These are phyloP conservation scores for Clarireedia homoeocarpa DNA, from an alignment of 2,329 filamentous ascomycete species.

Conservation along the genomic window DNA sequence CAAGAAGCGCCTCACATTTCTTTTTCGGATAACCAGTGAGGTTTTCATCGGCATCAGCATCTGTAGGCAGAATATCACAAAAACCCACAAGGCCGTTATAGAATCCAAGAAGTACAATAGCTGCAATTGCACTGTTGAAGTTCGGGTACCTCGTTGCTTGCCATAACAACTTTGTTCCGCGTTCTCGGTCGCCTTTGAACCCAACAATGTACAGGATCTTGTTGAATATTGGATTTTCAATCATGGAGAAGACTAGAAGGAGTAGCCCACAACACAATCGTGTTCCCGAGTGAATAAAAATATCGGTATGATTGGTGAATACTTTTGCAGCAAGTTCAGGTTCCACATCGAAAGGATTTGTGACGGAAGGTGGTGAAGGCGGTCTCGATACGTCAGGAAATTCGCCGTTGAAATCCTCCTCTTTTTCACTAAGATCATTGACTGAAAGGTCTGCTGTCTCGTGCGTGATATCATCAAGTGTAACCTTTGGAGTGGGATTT, in stretches of 20 bases:
- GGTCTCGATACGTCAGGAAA: background rate
- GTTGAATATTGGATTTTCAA: slow-evolving; percentile 78
- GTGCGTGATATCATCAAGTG: background rate
- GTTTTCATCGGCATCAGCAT: slow-evolving; percentile 46
- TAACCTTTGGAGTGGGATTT: background rate
- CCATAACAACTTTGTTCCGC: slow-evolving; percentile 83
- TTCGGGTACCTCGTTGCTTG: slow-evolving; percentile 78
- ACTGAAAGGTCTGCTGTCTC: background rate
- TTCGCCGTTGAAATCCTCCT: background rate
- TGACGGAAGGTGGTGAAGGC: slow-evolving; percentile 8
- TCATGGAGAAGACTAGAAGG: slow-evolving; percentile 80
- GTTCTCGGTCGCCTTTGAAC: slow-evolving; percentile 79
- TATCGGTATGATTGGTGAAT: slow-evolving; percentile 69
- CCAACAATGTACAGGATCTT: slow-evolving; percentile 81
- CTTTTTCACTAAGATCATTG: background rate
- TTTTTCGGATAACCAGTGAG: slow-evolving; percentile 65
- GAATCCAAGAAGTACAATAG: slow-evolving; percentile 71
- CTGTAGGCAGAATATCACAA: slow-evolving; percentile 74
- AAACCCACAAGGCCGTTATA: slow-evolving; percentile 83
- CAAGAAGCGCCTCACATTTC: slow-evolving; percentile 59
- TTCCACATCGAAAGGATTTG: slow-evolving; percentile 20
- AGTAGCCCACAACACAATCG: slow-evolving; percentile 87
- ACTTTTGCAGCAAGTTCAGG: slow-evolving; percentile 45
- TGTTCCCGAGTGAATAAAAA: slow-evolving; percentile 81
- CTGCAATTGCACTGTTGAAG: slow-evolving; percentile 86